These are phyloP conservation scores for Boletus rufocinnamomeus DNA, from an alignment of 768 basidiomycete species.

Conservation along the genomic window DNA sequence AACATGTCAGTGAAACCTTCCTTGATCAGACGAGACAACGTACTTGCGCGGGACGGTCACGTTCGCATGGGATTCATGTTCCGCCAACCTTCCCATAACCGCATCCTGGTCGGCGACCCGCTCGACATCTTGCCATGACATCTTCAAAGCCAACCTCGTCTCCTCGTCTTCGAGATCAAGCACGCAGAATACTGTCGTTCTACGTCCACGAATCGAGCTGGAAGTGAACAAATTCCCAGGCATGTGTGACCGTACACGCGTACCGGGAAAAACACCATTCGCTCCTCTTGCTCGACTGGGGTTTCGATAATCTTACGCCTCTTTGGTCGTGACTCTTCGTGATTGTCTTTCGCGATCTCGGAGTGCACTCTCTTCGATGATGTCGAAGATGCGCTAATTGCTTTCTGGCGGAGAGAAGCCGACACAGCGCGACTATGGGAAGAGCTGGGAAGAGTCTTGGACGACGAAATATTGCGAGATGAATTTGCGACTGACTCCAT, in stretches of 20 bases:
- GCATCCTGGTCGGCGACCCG: background rate
- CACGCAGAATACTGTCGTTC: conserved; percentile 9
- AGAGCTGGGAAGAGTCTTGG: too few relatives aligned
- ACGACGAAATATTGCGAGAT: too few relatives aligned
- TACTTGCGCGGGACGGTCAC: background rate
- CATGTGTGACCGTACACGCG: conserved; percentile 1
- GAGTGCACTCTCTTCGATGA: conserved; percentile 1
- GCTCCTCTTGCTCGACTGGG: background rate
- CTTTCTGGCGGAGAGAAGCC: too few relatives aligned
- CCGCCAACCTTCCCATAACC: background rate
- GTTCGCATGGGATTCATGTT: background rate
- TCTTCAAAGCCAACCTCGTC: background rate
- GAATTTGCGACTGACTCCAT: too few relatives aligned
- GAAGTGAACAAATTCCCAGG: conserved; percentile 10
- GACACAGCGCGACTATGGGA: too few relatives aligned
- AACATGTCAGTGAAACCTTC: background rate
- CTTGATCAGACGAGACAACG: background rate
- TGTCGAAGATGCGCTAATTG: background rate
- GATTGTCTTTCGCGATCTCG: background rate
- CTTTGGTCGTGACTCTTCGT: background rate
- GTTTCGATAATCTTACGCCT: background rate
- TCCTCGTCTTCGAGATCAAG: background rate
- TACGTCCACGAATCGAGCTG: conserved; percentile 14
- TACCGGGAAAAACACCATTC: background rate
- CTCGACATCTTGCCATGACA: conserved; percentile 10